phyloP scores from a whole-genome alignment of 2,329 filamentous ascomycete species.

The Elsinoe batatas region DNA sequence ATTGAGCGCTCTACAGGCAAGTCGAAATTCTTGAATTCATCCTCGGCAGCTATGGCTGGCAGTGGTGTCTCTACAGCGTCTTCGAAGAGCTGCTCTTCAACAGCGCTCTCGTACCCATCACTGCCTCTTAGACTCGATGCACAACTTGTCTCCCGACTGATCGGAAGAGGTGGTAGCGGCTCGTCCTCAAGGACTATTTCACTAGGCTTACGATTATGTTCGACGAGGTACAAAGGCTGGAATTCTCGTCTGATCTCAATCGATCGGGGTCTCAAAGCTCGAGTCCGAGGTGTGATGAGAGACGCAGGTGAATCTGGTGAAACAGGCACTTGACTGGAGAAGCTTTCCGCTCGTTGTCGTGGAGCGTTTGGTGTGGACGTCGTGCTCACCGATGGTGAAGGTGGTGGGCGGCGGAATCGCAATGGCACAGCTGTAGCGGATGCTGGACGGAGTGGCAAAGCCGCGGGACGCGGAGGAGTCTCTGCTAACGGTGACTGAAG shows the following conservation, averaged over 20 bases:
- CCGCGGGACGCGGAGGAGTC: conserved; percentile 16
- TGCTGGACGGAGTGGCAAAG: conserved; percentile 17
- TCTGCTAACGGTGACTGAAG: conserved; percentile 13
- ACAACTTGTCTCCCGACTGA: conserved; percentile 35
- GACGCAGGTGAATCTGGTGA: conserved; percentile 20
- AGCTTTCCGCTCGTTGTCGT: conserved; percentile 24
- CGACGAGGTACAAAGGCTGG: conserved; percentile 72
- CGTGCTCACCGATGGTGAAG: conserved; percentile 18
- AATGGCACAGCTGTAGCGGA: conserved; percentile 29
- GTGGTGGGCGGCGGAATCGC: conserved; percentile 25
- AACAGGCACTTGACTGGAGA: conserved; percentile 19
- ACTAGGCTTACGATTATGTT: conserved; percentile 46
- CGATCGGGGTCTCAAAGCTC: conserved; percentile 15
- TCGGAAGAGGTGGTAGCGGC: conserved; percentile 43
- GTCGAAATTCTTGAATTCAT: conserved; percentile 2
- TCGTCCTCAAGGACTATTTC: conserved; percentile 31
- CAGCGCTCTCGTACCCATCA: conserved; percentile 37
- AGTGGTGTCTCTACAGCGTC: conserved; percentile 21
- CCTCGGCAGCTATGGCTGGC: not conserved
- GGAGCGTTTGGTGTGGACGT: not conserved
- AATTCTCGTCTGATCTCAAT: conserved; percentile 44
- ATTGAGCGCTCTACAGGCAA: conserved; percentile 1
- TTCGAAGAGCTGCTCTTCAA: conserved; percentile 25
- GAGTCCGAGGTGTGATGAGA: conserved; percentile 15
- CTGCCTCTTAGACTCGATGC: conserved; percentile 30